A percentile compares a stretch with the other conserved stretches of the same genome.
Evolutionary conservation across 371 early-diverging fungal genomes (phyloP).

Genomic region (Mortierella sp.): DNA sequence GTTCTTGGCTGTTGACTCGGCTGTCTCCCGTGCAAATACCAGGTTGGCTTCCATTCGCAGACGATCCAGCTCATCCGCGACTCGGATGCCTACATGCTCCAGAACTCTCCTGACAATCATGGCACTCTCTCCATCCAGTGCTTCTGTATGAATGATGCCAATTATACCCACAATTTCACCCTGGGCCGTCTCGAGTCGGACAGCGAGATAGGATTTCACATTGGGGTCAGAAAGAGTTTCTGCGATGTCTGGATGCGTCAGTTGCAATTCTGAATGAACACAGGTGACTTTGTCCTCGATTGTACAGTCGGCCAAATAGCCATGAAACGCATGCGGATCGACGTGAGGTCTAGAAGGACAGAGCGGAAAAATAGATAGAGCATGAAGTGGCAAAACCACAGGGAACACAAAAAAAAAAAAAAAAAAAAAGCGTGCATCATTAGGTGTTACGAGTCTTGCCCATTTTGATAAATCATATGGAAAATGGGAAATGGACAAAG

Average conservation of each 20-base stretch:
- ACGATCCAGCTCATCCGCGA: constrained; percentile 61
- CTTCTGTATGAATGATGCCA: constrained; percentile 41
- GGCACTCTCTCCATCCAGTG: constrained; percentile 29
- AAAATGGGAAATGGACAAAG: no score
- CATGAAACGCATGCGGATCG: constrained; percentile 49
- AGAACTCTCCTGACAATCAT: constrained; percentile 43
- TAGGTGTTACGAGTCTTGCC: no score
- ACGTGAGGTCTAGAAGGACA: constrained; percentile 27
- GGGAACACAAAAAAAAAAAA: neutral
- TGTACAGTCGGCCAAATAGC: constrained; percentile 44
- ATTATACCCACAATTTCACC: constrained; percentile 49
- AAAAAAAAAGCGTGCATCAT: no score
- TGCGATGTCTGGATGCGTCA: constrained; percentile 29
- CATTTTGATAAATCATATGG: no score
- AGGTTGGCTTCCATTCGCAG: constrained; percentile 58
- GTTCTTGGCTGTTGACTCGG: constrained; percentile 65
- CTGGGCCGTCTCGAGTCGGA: constrained; percentile 44
- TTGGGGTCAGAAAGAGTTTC: constrained; percentile 33
- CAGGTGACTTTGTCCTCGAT: constrained; percentile 40
- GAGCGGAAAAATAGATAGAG: no score
- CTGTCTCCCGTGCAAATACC: constrained; percentile 59
- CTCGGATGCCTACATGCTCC: constrained; percentile 52
- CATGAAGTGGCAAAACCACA: no score
- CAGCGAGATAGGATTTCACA: constrained; percentile 43
- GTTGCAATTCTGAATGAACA: constrained; percentile 24